A percentile compares a stretch with the other conserved stretches of the same genome.
Conservation (phyloP, 2,329 filamentous ascomycete species). For the Fusarium sp. region DNA sequence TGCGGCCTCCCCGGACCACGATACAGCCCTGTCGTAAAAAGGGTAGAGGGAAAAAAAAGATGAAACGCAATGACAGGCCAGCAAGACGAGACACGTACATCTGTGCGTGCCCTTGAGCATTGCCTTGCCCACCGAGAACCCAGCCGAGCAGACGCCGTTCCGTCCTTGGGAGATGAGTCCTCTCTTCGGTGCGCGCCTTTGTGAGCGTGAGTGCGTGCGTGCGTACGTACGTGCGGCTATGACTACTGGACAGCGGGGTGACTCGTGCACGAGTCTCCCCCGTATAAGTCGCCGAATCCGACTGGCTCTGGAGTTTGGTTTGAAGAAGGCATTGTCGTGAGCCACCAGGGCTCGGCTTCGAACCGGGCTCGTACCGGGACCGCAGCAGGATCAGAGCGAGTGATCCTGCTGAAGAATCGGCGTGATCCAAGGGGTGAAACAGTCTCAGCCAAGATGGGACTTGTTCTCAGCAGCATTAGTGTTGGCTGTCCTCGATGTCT, state of each 20-base stretch:
- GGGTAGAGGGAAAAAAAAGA: slow-evolving; percentile 9
- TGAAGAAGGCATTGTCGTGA: slow-evolving; percentile 14
- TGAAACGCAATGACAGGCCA: slow-evolving; percentile 43
- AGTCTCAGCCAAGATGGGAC: slow-evolving; percentile 34
- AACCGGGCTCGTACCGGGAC: slow-evolving; percentile 21
- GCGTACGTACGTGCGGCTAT: slow-evolving; percentile 18
- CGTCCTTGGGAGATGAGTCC: slow-evolving; percentile 36
- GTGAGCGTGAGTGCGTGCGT: background rate
- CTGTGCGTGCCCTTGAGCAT: slow-evolving; percentile 16
- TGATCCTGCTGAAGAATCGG: slow-evolving; percentile 16
- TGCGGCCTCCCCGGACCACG: slow-evolving; percentile 30
- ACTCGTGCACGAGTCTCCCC: slow-evolving; percentile 32
- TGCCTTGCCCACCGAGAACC: slow-evolving; percentile 18
- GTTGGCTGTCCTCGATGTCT: slow-evolving; percentile 29
- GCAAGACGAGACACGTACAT: slow-evolving; percentile 39
- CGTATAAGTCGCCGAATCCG: slow-evolving; percentile 26
- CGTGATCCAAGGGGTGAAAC: slow-evolving; percentile 39
- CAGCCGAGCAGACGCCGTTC: slow-evolving; percentile 31
- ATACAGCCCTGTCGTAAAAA: slow-evolving; percentile 26
- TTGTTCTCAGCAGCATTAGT: slow-evolving; percentile 24
- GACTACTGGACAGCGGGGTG: background rate
- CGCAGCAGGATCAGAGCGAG: slow-evolving; percentile 35
- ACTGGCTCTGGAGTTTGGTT: slow-evolving; percentile 5
- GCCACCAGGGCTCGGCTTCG: slow-evolving; percentile 16
- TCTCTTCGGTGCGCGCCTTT: slow-evolving; percentile 14